Conservation (phyloP, 1,284 basidiomycete genomes). For the Neonothopanus nambi region DNA sequence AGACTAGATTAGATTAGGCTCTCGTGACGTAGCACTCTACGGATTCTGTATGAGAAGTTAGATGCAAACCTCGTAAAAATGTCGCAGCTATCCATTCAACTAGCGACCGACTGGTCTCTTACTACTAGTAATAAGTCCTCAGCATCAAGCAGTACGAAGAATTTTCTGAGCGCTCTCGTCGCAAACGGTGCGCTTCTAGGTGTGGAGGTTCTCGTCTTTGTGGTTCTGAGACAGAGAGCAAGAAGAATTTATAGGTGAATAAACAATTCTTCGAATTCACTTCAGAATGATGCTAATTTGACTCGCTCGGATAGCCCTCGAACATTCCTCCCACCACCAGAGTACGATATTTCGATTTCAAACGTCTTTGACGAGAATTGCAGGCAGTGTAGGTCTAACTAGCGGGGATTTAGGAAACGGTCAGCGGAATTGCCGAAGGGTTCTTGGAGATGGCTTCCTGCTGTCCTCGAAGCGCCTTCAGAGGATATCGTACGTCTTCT, state of each 20-base stretch:
- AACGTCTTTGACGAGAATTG: too few relatives aligned
- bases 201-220: conserved; percentile 55
- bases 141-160: too few relatives aligned
- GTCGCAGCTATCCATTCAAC: too few relatives aligned
- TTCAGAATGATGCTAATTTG: not conserved
- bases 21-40: too few relatives aligned
- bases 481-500: conserved; percentile 45
- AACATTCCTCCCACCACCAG: conserved; percentile 54
- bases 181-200: conserved; percentile 50
- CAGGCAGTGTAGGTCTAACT: not conserved
- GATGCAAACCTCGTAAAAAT: too few relatives aligned
- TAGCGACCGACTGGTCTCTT: too few relatives aligned
- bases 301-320: conserved; percentile 46
- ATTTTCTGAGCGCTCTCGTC: too few relatives aligned
- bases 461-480: conserved; percentile 37
- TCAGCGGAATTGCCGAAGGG: conserved; percentile 41
- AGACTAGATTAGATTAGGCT: too few relatives aligned
- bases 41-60: too few relatives aligned
- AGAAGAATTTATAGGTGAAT: conserved; percentile 45
- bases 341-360: conserved; percentile 37
- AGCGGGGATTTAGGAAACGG: conserved; percentile 38
- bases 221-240: conserved; percentile 47
- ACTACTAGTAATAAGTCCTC: too few relatives aligned
- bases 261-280: conserved; percentile 15
- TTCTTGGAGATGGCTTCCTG: conserved; percentile 49